Evolutionary conservation across 2,329 filamentous ascomycete genomes (phyloP), one percentile per base, ranked within the genome.

Genomic region (Exophiala dermatitidis): DNA sequence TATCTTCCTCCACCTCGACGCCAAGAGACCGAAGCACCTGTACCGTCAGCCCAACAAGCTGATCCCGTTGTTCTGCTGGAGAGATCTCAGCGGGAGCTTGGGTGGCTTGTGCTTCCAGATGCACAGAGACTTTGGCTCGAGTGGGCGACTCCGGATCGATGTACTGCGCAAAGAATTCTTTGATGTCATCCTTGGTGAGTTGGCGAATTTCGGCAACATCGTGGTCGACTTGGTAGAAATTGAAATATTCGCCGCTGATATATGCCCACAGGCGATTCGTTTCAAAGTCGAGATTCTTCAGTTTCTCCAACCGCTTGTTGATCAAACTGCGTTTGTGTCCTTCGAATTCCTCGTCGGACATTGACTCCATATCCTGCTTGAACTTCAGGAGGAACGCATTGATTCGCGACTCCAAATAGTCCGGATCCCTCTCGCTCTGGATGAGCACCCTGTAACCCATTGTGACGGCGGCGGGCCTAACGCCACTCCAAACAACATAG

Each of bases 261-360:
- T 96, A 88, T 47, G 77, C 78, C 90, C 89, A 95, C 67, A 94
- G 85, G 42, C 88, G 80, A 51, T 77, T 79, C 3, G 84, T 89
- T 72, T 98, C 93, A 60, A 91, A 86, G 55, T 84, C 81, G 44
- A 98, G 74, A 61, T 96, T 97, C 77, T 95, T 95, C 63, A 95
- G 70, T 70, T 94, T 95, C 72, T 97, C 90, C 26, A 95, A 74
- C 10, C 88, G 77, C 72, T 90, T 90, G 66, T 87, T 88, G 65
- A 96, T 83, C 40, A 97, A 76, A 64, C 90, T 94, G 62, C 86
- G 81, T 74, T 95, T 95, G 73, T 97, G 88, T 45, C 83, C 84
- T 66, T 96, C 89, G 62, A 98, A 97, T 6, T 91, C 88, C 1
- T 81, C 75, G 1, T 91, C 83, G 2, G 79, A 79, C 90, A 97